phyloP scores from a whole-genome alignment of 768 basidiomycete genomes.

The Mycena vitilis region DNA sequence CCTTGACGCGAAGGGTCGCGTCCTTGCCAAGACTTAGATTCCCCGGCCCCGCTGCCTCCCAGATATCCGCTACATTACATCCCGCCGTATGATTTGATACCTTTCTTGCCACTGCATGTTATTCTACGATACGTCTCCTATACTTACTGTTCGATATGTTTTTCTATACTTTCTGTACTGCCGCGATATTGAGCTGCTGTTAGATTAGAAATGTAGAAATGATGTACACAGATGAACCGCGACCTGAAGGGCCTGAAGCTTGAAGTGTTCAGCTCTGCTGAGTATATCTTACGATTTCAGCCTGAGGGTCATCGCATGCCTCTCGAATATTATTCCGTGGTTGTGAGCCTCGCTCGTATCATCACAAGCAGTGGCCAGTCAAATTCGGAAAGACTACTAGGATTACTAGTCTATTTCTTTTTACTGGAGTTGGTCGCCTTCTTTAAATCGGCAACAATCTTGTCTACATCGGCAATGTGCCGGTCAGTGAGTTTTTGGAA shows the following conservation, averaged over 20 bases:
- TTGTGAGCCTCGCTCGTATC: too few species aligned
- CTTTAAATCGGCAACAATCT: conserved; percentile 70
- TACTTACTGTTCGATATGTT: background rate
- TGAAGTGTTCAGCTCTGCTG: too few species aligned
- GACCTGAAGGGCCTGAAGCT: too few species aligned
- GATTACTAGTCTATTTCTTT: conserved; percentile 19
- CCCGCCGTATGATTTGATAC: background rate
- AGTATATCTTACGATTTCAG: too few species aligned
- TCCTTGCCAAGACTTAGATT: conserved; percentile 37
- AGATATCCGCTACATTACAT: background rate
- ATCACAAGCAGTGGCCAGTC: too few species aligned
- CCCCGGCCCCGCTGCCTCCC: background rate
- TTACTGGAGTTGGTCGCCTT: conserved; percentile 54
- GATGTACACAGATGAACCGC: too few species aligned
- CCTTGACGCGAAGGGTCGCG: conserved; percentile 52
- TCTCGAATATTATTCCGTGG: too few species aligned
- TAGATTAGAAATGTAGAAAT: background rate
- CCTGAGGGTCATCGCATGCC: too few species aligned
- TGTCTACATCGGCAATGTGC: conserved; percentile 74
- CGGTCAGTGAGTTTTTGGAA: conserved; percentile 80
- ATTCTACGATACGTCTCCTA: conserved; percentile 20
- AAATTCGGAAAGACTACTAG: too few species aligned
- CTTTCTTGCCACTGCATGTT: conserved; percentile 1
- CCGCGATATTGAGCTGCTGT: conserved; percentile 7
- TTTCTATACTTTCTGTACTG: conserved; percentile 6